These are phyloP conservation scores for Priceomyces haplophilus DNA, from an alignment of 805 yeast genomes.

Conservation along the genomic window DNA sequence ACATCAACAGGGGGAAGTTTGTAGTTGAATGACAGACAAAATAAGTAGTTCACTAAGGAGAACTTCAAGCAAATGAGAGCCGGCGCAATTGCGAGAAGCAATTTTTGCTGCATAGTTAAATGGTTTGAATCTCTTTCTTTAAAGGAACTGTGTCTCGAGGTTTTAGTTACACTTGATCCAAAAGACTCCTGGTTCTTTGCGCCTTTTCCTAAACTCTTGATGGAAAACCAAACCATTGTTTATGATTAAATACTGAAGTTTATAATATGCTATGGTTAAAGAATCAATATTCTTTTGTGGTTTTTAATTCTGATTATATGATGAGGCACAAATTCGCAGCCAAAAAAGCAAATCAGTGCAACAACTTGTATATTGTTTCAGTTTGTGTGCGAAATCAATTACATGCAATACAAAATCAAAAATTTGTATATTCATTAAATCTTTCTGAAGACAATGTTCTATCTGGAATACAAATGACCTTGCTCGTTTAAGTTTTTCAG, in stretches of 20 bases:
- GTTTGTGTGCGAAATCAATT: not conserved
- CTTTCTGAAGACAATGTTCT: no score
- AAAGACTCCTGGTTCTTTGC: not conserved
- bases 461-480: no score
- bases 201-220: slow-evolving; percentile 41
- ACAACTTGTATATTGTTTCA: not conserved
- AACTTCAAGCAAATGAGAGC: slow-evolving; percentile 3
- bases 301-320: not conserved
- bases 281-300: not conserved
- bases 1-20: slow-evolving; percentile 18
- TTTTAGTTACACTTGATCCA: not conserved
- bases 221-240: slow-evolving; percentile 37
- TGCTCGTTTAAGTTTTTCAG: no score
- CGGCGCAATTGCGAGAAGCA: not conserved
- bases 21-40: slow-evolving; percentile 5
- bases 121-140: not conserved
- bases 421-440: no score
- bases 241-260: no score
- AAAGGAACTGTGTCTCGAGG: not conserved
- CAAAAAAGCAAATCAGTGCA: not conserved
- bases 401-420: no score
- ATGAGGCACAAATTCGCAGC: slow-evolving; percentile 7
- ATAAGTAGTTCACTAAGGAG: slow-evolving; percentile 7
- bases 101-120: not conserved
- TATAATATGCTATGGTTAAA: no score